phyloP scores from a whole-genome alignment of 257 asterid species.

The Plantago elongata region DNA sequence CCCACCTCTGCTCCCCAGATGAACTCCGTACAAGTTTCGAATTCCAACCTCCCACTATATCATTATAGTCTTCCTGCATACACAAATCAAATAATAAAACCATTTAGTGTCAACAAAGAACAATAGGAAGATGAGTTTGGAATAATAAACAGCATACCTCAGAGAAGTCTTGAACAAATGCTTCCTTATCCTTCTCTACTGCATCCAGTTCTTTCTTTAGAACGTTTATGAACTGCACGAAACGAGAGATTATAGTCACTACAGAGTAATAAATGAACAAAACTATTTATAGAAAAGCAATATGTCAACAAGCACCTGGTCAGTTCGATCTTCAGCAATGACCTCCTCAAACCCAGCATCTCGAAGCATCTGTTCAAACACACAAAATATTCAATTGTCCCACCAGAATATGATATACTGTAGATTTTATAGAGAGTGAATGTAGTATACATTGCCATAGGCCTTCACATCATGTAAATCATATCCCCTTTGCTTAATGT shows the following conservation, averaged over 20 bases:
- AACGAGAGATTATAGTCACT: neutral
- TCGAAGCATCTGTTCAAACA: conserved; percentile 61
- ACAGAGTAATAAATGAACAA: neutral
- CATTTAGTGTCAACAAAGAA: neutral
- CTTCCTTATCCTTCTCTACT: conserved; percentile 69
- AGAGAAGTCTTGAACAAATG: conserved; percentile 71
- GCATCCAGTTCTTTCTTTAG: conserved; percentile 63
- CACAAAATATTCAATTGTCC: neutral
- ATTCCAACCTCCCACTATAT: conserved; percentile 61
- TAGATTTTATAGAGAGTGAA: neutral
- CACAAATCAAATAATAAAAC: neutral
- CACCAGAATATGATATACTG: too few relatives aligned
- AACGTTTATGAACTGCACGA: conserved; percentile 67
- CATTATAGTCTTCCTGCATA: conserved; percentile 47
- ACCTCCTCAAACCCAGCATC: conserved; percentile 87
- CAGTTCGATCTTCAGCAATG: conserved; percentile 82
- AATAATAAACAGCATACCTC: conserved; percentile 41
- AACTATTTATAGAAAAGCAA: neutral
- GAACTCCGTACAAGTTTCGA: conserved; percentile 52
- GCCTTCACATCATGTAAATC: conserved; percentile 75
- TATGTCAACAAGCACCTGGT: conserved; percentile 50
- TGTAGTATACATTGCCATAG: conserved; percentile 62
- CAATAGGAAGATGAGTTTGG: neutral
- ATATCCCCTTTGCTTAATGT: conserved; percentile 87
- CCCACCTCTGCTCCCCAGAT: conserved; percentile 97